Evolutionary conservation across 2,329 filamentous ascomycete genomes (phyloP).

Genomic region (Alternaria triticimaculans): DNA sequence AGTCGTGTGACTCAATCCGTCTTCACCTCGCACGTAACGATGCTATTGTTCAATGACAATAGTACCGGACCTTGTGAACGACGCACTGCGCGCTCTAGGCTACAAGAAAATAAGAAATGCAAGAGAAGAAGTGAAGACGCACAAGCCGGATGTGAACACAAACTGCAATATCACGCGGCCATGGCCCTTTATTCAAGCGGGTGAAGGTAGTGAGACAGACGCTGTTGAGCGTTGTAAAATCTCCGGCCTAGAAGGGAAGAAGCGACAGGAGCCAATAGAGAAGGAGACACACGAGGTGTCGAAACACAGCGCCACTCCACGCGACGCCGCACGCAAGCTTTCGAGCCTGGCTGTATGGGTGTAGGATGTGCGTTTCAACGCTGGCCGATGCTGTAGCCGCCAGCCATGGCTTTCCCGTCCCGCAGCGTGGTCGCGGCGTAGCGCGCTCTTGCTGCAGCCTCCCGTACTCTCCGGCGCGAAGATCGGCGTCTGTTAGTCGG

Average conservation of each 20-base stretch:
- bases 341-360: slow-evolving; percentile 39
- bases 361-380: slow-evolving; percentile 46
- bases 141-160: slow-evolving; percentile 22
- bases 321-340: slow-evolving; percentile 41
- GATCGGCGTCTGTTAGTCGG: slow-evolving; percentile 7
- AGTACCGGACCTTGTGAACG: slow-evolving; percentile 24
- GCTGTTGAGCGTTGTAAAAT: slow-evolving; percentile 26
- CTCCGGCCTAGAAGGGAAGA: slow-evolving; percentile 30
- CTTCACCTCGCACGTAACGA: slow-evolving; percentile 37
- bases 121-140: slow-evolving; percentile 21
- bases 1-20: slow-evolving; percentile 21
- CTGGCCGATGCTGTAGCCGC: slow-evolving; percentile 47
- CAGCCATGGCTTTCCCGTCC: slow-evolving; percentile 30
- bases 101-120: slow-evolving; percentile 14
- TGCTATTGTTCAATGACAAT: slow-evolving; percentile 36
- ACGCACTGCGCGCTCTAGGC: slow-evolving; percentile 21
- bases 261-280: slow-evolving; percentile 44
- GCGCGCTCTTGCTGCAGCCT: slow-evolving; percentile 31
- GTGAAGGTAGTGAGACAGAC: slow-evolving; percentile 41
- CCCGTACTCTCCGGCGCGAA: slow-evolving; percentile 18
- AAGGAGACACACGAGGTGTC: slow-evolving; percentile 26
- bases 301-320: slow-evolving; percentile 47
- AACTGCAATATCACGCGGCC: slow-evolving; percentile 23
- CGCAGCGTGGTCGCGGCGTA: slow-evolving; percentile 34
- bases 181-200: slow-evolving; percentile 41